Evolutionary conservation across 1,284 basidiomycete species (phyloP), one percentile per base, ranked within the genome.

Genomic region (Trichosporon ovoides): DNA sequence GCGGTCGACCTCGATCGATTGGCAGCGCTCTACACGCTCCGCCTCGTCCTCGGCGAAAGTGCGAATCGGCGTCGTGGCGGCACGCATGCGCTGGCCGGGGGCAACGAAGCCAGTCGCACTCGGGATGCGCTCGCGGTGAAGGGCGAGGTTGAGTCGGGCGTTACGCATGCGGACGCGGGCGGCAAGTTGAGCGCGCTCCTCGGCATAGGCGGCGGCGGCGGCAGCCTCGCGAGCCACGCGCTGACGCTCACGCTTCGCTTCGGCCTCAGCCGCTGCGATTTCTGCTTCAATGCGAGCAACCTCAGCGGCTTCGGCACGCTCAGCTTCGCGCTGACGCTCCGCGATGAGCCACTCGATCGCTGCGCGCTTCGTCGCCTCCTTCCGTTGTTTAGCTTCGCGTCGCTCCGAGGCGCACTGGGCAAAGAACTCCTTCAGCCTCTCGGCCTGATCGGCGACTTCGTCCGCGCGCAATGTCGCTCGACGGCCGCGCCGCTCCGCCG

Each of bases 231-330:
- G 43, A 18, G 11, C 43, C 43, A 28, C 24, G 28, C n/a, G n/a
- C n/a, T n/a, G n/a, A n/a, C 22, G 43, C 22, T 48, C 43, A n/a
- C 22, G 14, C 16, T 31, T 22, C 3, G 43, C 43, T 14, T 48
- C 35, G 18, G 49, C 40, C 7, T 34, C 49, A 22, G 40, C 38
- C 7, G 38, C 48, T 2, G 49, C 40, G 2, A 19, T 48, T 16
- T 55, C 56, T 19, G 18, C 18, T 16, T 35, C 38, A n/a, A 52
- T n/a, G 10, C 55, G 55, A 1, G 55, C 55, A 18, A 35, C 49
- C 20, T 56, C 56, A 13, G 56, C 56, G 13, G 34, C 56, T 7
- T 52, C 56, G 1, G 38, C 38, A 14, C n/a, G 46, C 20, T 52
- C 38, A 19, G 31, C 37, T 22, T 46, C 51, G 1, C 56, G 56